A percentile compares a stretch with the other conserved stretches of the same genome.
Evolutionary conservation across 345 rosid genomes (phyloP).

Genomic region (Arabis alpina): DNA sequence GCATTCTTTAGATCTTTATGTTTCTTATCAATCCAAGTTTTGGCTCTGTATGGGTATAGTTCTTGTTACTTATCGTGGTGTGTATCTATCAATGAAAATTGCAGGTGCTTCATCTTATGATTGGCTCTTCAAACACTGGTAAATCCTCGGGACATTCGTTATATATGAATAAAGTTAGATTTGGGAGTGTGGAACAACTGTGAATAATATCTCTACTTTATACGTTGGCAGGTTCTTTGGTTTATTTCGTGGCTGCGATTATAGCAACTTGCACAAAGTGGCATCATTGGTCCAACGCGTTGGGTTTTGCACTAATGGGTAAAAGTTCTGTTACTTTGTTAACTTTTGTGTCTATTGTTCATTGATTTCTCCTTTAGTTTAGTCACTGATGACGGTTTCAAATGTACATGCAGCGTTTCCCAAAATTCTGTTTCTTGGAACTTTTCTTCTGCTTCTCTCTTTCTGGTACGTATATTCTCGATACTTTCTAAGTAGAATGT

Average conservation of each 20-base stretch:
- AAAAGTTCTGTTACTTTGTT: not conserved
- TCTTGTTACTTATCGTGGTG: constrained; percentile 14
- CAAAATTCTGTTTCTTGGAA: constrained; percentile 57
- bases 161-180: not conserved
- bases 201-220: constrained; percentile 14
- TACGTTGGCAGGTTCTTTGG: constrained; percentile 37
- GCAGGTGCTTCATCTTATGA: constrained; percentile 48
- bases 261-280: constrained; percentile 47
- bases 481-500: not conserved
- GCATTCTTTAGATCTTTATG: constrained; percentile 18
- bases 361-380: not conserved
- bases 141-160: not conserved
- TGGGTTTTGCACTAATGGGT: constrained; percentile 47
- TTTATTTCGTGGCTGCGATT: constrained; percentile 43
- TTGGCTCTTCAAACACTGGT: constrained; percentile 47
- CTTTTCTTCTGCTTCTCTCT: constrained; percentile 64
- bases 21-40: not conserved
- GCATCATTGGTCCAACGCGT: constrained; percentile 47
- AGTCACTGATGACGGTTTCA: constrained; percentile 5
- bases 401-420: constrained; percentile 60
- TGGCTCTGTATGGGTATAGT: not conserved
- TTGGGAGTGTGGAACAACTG: constrained; percentile 1
- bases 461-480: constrained; percentile 56
- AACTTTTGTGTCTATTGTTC: not conserved
- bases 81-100: constrained; percentile 20